These are phyloP conservation scores for Mrakia blollopis DNA, from an alignment of 768 basidiomycete species.

Conservation along the genomic window DNA sequence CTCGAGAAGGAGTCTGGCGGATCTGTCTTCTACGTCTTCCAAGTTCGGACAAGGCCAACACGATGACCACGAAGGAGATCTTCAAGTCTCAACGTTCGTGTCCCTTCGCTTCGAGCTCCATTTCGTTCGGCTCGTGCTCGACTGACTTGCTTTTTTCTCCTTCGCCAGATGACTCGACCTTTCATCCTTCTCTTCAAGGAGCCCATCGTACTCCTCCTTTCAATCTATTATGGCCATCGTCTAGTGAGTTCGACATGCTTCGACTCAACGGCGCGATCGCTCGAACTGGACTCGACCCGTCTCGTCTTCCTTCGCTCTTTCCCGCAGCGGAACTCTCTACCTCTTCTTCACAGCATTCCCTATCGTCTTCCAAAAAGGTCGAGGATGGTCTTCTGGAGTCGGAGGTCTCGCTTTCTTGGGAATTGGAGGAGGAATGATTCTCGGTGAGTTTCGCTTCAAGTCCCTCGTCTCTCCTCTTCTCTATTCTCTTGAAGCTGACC, in stretches of 20 bases:
- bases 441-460: not conserved
- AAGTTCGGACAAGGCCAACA: no score
- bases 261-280: no score
- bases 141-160: no score
- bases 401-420: constrained; percentile 46
- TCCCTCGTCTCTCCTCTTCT: no score
- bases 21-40: no score
- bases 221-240: constrained; percentile 45
- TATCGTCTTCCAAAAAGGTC: constrained; percentile 44
- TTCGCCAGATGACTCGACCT: constrained; percentile 44
- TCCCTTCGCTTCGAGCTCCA: no score
- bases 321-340: constrained; percentile 35
- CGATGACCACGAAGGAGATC: no score
- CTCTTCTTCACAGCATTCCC: constrained; percentile 45
- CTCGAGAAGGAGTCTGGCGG: no score
- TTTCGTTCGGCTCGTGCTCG: no score
- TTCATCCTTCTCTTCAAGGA: constrained; percentile 56
- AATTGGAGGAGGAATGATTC: constrained; percentile 41
- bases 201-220: constrained; percentile 60
- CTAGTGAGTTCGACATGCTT: not conserved
- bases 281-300: not conserved
- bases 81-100: constrained; percentile 50
- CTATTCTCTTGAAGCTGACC: no score
- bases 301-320: no score
- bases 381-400: constrained; percentile 46